phyloP scores from a whole-genome alignment of 768 basidiomycete species.

The Sarcodon sp. region DNA sequence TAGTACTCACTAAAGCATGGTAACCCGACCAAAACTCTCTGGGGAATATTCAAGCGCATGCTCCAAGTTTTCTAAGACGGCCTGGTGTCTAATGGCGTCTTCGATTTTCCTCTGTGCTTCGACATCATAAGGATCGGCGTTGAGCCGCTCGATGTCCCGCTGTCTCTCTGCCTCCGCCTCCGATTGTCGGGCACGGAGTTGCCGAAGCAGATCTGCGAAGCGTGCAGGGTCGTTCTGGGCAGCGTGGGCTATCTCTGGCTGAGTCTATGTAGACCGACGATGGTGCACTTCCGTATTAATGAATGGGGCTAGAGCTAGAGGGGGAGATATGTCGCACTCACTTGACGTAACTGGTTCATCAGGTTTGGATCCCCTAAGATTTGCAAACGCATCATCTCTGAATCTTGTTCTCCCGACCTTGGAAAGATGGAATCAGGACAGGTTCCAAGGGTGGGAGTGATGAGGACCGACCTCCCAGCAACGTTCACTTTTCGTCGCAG shows the following conservation, averaged over 20 bases:
- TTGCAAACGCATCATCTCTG: slow-evolving; percentile 86
- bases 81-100: slow-evolving; percentile 83
- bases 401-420: slow-evolving; percentile 65
- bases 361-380: slow-evolving; percentile 73
- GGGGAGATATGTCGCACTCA: slow-evolving; percentile 17
- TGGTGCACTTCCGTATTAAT: not conserved
- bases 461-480: slow-evolving; percentile 26
- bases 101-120: slow-evolving; percentile 92
- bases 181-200: slow-evolving; percentile 41
- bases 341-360: slow-evolving; percentile 62
- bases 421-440: slow-evolving; percentile 1
- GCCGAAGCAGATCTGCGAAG: slow-evolving; percentile 63
- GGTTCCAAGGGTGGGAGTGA: not conserved
- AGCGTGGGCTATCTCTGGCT: slow-evolving; percentile 75
- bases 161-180: slow-evolving; percentile 42
- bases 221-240: slow-evolving; percentile 52
- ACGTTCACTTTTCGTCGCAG: slow-evolving; percentile 48
- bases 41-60: slow-evolving; percentile 92
- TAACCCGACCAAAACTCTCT: slow-evolving; percentile 87
- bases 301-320: not conserved
- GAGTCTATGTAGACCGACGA: slow-evolving; percentile 30
- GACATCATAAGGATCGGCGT: slow-evolving; percentile 83
- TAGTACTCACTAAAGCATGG: slow-evolving; percentile 87
- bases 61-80: slow-evolving; percentile 83
- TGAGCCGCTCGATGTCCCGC: slow-evolving; percentile 53